Evolutionary conservation across 805 yeast species (phyloP).

Genomic region (Wickerhamiella galacta): DNA sequence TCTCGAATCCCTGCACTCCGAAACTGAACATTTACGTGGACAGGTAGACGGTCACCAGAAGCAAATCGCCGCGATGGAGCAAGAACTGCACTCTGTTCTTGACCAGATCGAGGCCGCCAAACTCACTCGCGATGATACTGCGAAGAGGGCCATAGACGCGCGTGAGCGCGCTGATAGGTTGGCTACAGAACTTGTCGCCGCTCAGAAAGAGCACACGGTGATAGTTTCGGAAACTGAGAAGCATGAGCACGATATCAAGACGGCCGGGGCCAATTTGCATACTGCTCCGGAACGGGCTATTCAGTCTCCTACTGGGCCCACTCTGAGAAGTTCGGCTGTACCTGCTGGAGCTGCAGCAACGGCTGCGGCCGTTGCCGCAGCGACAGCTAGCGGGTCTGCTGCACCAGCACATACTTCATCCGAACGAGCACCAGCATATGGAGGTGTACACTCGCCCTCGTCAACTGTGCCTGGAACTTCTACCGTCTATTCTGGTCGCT

Average conservation of each 20-base stretch:
- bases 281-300: too few species aligned
- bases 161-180: constrained; percentile 3
- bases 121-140: constrained; percentile 1
- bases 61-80: constrained; percentile 8
- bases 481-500: constrained; percentile 4
- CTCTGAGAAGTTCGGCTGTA: too few species aligned
- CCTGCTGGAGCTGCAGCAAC: too few species aligned
- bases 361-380: constrained; percentile 16
- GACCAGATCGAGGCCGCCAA: constrained; percentile 5
- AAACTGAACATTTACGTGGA: constrained; percentile 6
- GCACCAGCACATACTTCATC: too few species aligned
- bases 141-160: constrained; percentile 2
- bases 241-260: too few species aligned
- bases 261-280: too few species aligned
- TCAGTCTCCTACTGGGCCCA: too few species aligned
- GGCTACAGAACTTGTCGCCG: constrained; percentile 2
- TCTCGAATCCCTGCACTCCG: constrained; percentile 3
- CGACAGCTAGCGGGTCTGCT: too few species aligned
- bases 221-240: not conserved
- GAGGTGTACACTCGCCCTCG: too few species aligned
- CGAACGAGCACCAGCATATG: too few species aligned
- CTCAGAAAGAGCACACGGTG: constrained; percentile 4
- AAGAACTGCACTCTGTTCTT: constrained; percentile 6
- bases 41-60: constrained; percentile 3
- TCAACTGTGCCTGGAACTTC: constrained; percentile 4